phyloP scores from a whole-genome alignment of 225 moss, liverwort and hornwort species.

The Sphagnum tenellum region DNA sequence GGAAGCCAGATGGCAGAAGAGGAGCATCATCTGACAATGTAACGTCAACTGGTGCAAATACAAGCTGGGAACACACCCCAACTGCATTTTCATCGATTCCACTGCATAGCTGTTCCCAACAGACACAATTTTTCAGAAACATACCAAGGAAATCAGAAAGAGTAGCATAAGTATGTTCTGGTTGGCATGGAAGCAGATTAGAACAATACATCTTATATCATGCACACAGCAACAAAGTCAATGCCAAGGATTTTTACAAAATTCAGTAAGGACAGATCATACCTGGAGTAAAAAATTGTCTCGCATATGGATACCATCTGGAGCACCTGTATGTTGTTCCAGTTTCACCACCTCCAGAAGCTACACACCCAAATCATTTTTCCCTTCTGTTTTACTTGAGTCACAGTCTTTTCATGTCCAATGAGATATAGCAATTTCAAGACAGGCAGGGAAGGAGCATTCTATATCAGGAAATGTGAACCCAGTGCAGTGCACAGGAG shows the following conservation, averaged over 20 bases:
- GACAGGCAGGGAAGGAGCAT: background rate
- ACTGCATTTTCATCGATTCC: constrained; percentile 63
- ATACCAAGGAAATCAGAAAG: no score
- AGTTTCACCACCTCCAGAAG: constrained; percentile 54
- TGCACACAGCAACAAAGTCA: no score
- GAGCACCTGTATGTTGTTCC: constrained; percentile 38
- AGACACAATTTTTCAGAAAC: background rate
- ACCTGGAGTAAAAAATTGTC: constrained; percentile 53
- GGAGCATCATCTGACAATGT: constrained; percentile 63
- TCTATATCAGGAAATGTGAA: background rate
- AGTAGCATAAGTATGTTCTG: no score
- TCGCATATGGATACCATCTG: constrained; percentile 27
- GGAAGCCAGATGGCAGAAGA: constrained; percentile 63
- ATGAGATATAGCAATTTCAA: background rate
- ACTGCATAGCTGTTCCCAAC: constrained; percentile 39
- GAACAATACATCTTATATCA: no score
- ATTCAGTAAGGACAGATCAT: background rate
- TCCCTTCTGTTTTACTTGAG: background rate
- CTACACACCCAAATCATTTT: constrained; percentile 6
- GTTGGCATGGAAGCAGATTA: no score
- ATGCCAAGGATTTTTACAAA: background rate
- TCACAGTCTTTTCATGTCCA: background rate
- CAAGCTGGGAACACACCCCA: constrained; percentile 64
- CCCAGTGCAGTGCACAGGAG: background rate
- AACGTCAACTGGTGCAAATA: constrained; percentile 61